Conservation (phyloP, 2,329 filamentous ascomycete species). For the Chaetomiaceae sp. region DNA sequence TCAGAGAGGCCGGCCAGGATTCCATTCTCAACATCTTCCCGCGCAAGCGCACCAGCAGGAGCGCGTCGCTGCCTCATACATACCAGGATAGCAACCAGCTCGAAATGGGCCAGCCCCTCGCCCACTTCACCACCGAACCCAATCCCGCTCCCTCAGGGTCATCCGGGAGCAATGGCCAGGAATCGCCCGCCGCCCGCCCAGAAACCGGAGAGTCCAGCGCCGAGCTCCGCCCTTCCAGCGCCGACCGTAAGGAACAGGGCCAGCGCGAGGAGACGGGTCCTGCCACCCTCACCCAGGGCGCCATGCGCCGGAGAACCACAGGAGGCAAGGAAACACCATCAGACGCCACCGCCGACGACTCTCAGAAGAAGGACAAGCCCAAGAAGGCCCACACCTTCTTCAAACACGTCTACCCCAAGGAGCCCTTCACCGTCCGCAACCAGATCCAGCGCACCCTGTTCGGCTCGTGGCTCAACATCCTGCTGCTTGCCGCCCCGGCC, state of each 20-base stretch:
- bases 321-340: slow-evolving; percentile 24
- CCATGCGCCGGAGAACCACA: slow-evolving; percentile 25
- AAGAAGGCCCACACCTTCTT: slow-evolving; percentile 43
- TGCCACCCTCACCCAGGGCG: slow-evolving; percentile 20
- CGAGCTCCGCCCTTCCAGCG: background rate
- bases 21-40: slow-evolving; percentile 43
- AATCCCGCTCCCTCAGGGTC: background rate
- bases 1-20: slow-evolving; percentile 39
- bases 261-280: background rate
- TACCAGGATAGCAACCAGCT: slow-evolving; percentile 33
- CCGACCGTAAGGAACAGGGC: background rate
- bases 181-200: background rate
- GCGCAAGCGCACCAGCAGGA: slow-evolving; percentile 35
- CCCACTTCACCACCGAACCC: slow-evolving; percentile 1
- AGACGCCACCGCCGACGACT: slow-evolving; percentile 10
- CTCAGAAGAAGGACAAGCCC: slow-evolving; percentile 28
- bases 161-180: slow-evolving; percentile 1
- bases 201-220: background rate
- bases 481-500: slow-evolving; percentile 72
- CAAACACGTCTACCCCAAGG: slow-evolving; percentile 45
- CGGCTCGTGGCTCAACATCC: slow-evolving; percentile 80
- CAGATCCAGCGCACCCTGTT: slow-evolving; percentile 72
- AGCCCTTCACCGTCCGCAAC: slow-evolving; percentile 55
- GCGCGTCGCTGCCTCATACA: slow-evolving; percentile 30
- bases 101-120: slow-evolving; percentile 22